A percentile compares a stretch with the other conserved stretches of the same genome.
Conservation (phyloP, 306 rosid species). For the Parietaria judaica region DNA sequence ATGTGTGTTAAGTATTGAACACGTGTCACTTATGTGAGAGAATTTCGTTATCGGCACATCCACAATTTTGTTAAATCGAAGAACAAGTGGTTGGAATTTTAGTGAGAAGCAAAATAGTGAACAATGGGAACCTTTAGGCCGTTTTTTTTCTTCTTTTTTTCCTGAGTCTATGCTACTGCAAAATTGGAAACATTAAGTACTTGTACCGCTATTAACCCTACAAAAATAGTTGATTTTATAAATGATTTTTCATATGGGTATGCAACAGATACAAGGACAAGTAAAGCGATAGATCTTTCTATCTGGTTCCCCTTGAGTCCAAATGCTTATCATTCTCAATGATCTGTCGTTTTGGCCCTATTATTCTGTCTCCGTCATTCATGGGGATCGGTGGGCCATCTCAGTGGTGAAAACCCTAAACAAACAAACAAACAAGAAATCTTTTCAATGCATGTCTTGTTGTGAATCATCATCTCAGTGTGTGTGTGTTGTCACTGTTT, state of each 20-base stretch:
- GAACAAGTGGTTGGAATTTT: not conserved
- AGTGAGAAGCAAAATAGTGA: not conserved
- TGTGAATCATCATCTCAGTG: constrained; percentile 3
- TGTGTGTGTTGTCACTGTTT: not conserved
- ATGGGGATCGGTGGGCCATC: constrained; percentile 30
- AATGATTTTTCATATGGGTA: too few species aligned
- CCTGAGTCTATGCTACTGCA: too few species aligned
- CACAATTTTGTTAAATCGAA: too few species aligned
- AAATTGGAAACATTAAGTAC: too few species aligned
- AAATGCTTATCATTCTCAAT: constrained; percentile 21
- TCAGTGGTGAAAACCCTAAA: constrained; percentile 22
- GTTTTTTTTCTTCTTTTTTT: too few species aligned
- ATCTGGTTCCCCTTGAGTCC: constrained; percentile 15
- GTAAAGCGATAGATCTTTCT: constrained; percentile 15
- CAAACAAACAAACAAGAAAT: constrained; percentile 21
- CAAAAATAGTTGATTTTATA: too few species aligned
- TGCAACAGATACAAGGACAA: too few species aligned
- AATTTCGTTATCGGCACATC: too few species aligned
- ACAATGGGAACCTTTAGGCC: too few species aligned
- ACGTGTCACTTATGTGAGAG: too few species aligned
- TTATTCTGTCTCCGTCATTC: constrained; percentile 25
- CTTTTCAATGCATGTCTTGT: constrained; percentile 12
- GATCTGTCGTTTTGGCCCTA: constrained; percentile 28
- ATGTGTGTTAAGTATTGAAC: too few species aligned
- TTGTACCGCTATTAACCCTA: too few species aligned